Base-by-base conservation (phyloP, 805 yeast genomes). In the Zygotorulaspora sp. region DNA sequence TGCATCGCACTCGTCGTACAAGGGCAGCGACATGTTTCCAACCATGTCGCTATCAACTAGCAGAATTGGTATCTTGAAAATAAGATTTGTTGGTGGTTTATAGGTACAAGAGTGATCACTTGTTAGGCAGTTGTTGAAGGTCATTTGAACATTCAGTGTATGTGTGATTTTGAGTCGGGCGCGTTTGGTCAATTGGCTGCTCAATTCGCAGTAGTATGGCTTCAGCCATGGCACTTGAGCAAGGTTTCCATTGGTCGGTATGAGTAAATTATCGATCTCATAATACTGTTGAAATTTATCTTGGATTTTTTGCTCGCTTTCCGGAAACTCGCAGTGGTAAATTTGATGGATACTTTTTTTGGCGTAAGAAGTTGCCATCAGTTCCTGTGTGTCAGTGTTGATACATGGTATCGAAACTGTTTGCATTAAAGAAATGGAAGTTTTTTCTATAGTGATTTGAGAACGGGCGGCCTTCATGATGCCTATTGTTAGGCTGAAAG, bases 131-230 rank as follows among this genome's bases (percentile, higher is more conserved):
- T 22, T 35, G 10, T 32, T 20, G 16, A 41, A 11, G 11, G 20
- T 18, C 4, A 49, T 26, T 23, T 39, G 33, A 19, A 49, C 12
- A 13, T 36, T 21, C 3, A 49, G 17, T 29, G 38, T 35, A 33
- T 49, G 53, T 13, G 47, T 45, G 17, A 47, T 44, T 38, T 49
- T 49, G 19, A 49, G 24, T 12, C 50, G 31, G 10, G 48, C 47
- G 18, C 43, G 40, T 12, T 27, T 30, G 9, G 12, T 12, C 29
- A 30, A 40, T 13, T 36, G 34, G 6, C 41, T 32, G 29, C 41
- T 43, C 23, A 31, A 12, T 20, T 49, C 53, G 31, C 50, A 49
- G 30, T 49, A 45, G 24, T 32, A 47, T 10, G 53, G 53, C 19
- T 37, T 40, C 27, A 43, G 18, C 46, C 46, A 43, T 8, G 29